Base-by-base conservation (phyloP, 345 rosid species). In the Gossypium rotundifolium region DNA sequence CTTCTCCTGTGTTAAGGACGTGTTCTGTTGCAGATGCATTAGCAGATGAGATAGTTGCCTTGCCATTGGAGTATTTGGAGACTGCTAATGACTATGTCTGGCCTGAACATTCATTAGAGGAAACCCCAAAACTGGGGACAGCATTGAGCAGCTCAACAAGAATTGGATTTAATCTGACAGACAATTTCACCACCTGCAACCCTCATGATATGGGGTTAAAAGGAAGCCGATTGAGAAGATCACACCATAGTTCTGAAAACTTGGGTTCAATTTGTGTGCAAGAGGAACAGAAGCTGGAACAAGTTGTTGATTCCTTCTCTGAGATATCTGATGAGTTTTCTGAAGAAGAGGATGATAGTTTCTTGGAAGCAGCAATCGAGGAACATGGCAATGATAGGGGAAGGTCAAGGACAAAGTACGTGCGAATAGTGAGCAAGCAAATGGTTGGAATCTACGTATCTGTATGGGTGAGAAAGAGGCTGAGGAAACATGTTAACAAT, bases 361-460 rank as follows among this genome's bases (percentile, higher is more conserved):
- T 83, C 74, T 14, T 69, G 16, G 87, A 88, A 79, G 85, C 46
- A 73, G 81, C 78, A 27, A 63, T 61, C 55, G 82, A 67, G 63
- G 77, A 57, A 78, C 72, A 52, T 1, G 76, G 77, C 3, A 72
- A 77, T 42, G 83, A 78, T 29, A 42, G 29, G 68, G 23, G 45
- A 0, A 89, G 79, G 76, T 66, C 84, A 53, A 77, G 74, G 48
- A 73, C 81, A 9, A 86, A 81, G 76, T 96, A 93, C 65, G 93
- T 90, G 10, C 85, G 97, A 60, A 90, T 96, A 59, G 94, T 91
- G 53, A 89, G 99, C 88, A 96, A 96, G 84, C 99, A 96, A 81
- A 96, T 96, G 99, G 95, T 96, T 18, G 99, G 99, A 59, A 93
- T 96, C 60, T 91, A 96, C 70, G 78, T 96, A 61, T 96, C 99